Base-by-base conservation (phyloP, 805 yeast genomes). In the Candida sithepensis region DNA sequence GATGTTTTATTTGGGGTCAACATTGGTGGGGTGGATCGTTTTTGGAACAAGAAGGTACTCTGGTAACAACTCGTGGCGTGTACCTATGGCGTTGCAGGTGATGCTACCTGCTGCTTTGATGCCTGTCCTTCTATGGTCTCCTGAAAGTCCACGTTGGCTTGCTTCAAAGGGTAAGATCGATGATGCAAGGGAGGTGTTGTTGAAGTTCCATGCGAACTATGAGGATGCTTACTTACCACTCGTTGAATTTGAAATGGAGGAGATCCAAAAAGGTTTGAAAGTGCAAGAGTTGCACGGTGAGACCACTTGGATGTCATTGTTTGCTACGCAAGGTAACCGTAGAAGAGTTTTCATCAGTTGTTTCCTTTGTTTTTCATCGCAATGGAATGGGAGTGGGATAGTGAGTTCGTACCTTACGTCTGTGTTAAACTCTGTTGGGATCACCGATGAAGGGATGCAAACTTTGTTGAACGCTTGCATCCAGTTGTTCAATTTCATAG, bases 371-470 rank as follows among this genome's bases (percentile, higher is more conserved):
- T 48, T 60, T 39, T 57, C 70, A 48, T 65, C 67, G 59, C 75
- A 70, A 48, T 63, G 71, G 48, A 67, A 72, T 18, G 80, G 80
- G 55, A 74, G 72, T 54, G 77, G 75, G 45, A 60, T 74, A 44
- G 74, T 75, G 13, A 70, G 76, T 2, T 74, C 74, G 65, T 75
- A 74, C 56, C 60, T 75, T 45, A 68, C 41, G 37, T 57, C 22
- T 70, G 84, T 80, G 13, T 69, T 80, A 54, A 58, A 65, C 51
- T 71, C 80, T n/a, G 75, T 80, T 60, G 84, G 85, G 48, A 73
- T 78, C 53, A 77, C 78, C 43, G 67, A 68, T 13, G 64, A 72
- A 18, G 61, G 61, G n/a, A 63, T 61, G 47, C 79, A 79, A 62
- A 69, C 78, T 43, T 62, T 73, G 45, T 75, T 78, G 58, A 79